Percentiles rank a stretch among this genome's conserved stretches.
phyloP scores from a whole-genome alignment of 306 rosid species.

The Begonia peltatifolia region DNA sequence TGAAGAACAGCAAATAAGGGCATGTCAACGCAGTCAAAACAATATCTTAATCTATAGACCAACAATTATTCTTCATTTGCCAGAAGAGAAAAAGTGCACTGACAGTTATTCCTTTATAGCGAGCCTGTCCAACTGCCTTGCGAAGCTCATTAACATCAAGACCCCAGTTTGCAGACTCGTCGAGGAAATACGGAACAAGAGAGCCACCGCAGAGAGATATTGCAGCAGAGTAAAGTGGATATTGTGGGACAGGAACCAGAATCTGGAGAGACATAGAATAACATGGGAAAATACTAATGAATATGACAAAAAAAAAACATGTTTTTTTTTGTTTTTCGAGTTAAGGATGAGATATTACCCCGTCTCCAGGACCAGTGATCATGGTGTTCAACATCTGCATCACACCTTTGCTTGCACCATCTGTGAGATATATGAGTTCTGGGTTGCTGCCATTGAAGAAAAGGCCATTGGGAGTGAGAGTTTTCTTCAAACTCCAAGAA shows the following conservation, averaged over 20 bases:
- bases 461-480: constrained; percentile 3
- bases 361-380: constrained; percentile 72
- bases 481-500: not conserved
- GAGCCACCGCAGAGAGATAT: constrained; percentile 78
- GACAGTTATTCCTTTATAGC: constrained; percentile 67
- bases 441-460: constrained; percentile 59
- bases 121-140: constrained; percentile 57
- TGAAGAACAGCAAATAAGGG: not conserved
- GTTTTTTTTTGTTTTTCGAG: not conserved
- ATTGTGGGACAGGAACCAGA: constrained; percentile 99
- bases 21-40: not conserved
- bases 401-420: constrained; percentile 98
- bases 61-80: constrained; percentile 5
- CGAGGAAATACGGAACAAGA: constrained; percentile 96
- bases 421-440: constrained; percentile 89
- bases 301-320: not conserved
- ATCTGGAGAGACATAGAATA: constrained; percentile 29
- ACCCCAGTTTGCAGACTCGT: constrained; percentile 98
- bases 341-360: constrained; percentile 45
- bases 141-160: constrained; percentile 70
- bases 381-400: constrained; percentile 88
- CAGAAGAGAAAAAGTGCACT: constrained; percentile 22
- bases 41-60: constrained; percentile 4
- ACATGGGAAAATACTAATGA: constrained; percentile 11
- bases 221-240: constrained; percentile 96